Base-by-base conservation (phyloP, 495 filamentous ascomycete genomes). In the Opeltia flavorubescens region DNA sequence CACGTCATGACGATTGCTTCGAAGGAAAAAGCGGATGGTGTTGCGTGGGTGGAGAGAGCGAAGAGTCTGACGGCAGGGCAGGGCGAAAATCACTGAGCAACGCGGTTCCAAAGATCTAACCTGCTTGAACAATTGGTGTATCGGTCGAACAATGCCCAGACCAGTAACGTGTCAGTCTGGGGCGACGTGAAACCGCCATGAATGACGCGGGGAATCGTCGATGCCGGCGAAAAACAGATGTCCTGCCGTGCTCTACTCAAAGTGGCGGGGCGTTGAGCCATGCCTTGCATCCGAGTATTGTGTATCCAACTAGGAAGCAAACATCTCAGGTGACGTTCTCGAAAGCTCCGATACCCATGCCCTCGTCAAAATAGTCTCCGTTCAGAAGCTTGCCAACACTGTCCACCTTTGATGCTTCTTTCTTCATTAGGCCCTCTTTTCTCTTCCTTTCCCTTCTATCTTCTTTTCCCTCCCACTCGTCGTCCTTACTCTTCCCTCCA, bases 391-490 rank as follows among this genome's bases (percentile, higher is more conserved):
- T 2, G 34, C 15, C n/a, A 36, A 5, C 1, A 4, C 25, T 15
- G 4, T 41, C 9, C 11, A 4, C 38, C 38, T 41, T 41, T 12
- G 25, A 21, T 9, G 21, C 38, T 12, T 55, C 42, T 38, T 30
- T 60, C 60, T 47, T 67, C 53, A 46, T 61, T 39, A 84, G 52
- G 0, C 81, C 81, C 53, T 83, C 80, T 15, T 65, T 69, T 54
- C 72, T 70, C 63, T 78, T 81, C 48, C 77, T 73, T 60, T 73
- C 71, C 49, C 63, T 71, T 44, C 79, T 67, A 5, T 53, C 62
- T 36, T 75, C 64, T 5, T 71, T 59, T 59, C 80, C 74, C 56
- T 82, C 78, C 79, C 77, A 79, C 0, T 52, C 61, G 26, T 53
- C 33, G 23, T 52, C 40, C 48, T 48, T 59, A 62, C 17, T 41